phyloP scores from a whole-genome alignment of 805 yeast genomes.

The Yarrowia hollandica region DNA sequence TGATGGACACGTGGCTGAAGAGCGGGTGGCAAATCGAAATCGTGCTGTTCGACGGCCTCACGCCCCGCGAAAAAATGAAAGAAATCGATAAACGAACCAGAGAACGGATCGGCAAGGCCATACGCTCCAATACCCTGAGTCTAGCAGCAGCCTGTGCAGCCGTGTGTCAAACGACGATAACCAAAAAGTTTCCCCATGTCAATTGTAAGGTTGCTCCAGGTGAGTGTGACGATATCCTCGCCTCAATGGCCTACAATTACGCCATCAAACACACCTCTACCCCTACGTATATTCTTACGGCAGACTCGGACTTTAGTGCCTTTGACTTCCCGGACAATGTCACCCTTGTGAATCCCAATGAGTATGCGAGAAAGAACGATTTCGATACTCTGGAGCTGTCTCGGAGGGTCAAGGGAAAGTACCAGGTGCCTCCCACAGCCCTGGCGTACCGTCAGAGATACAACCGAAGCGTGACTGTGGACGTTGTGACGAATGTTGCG shows the following conservation, averaged over 20 bases:
- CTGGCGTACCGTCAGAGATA: too few relatives aligned
- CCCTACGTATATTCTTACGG: neutral
- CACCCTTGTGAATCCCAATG: neutral
- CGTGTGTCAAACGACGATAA: neutral
- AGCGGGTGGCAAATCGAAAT: neutral
- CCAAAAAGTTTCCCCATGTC: neutral
- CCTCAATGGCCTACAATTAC: neutral
- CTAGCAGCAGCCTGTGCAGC: neutral
- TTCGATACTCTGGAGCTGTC: neutral
- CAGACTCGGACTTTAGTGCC: neutral
- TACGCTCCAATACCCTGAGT: neutral
- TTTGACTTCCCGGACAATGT: slow-evolving; percentile 4
- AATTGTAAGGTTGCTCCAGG: neutral
- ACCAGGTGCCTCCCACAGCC: neutral
- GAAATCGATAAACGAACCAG: neutral
- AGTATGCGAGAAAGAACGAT: too few relatives aligned
- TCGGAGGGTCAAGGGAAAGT: neutral
- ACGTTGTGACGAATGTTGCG: neutral
- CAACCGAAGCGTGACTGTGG: too few relatives aligned
- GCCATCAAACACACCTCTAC: neutral
- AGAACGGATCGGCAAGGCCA: neutral
- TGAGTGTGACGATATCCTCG: neutral
- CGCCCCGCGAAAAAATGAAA: neutral
- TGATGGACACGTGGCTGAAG: neutral
- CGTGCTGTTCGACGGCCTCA: neutral